Evolutionary conservation across 805 yeast genomes (phyloP), one percentile per base, ranked within the genome.

Genomic region (Lachancea thermotolerans): DNA sequence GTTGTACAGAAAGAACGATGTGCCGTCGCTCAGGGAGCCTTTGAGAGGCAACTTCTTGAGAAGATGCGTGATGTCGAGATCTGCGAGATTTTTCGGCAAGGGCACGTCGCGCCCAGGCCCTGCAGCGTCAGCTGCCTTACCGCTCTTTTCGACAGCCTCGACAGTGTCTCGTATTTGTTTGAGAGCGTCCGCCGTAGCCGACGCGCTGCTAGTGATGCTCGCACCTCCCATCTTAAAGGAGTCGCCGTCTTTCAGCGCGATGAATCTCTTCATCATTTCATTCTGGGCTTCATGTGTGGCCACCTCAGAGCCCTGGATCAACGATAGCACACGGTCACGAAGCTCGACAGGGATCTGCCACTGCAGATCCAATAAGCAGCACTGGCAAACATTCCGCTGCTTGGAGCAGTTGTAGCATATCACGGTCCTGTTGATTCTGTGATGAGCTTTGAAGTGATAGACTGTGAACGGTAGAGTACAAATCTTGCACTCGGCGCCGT

Each of bases 381-480:
- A 68, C 62, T 93, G 98, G 59, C 99, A 91, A 55, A 95, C 83
- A 65, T 86, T 83, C 48, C 82, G 74, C 37, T 82, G 78, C 35
- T 81, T 69, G 0, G 97, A 80, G 68, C 99, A 91, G 0, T 90
- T 79, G 31, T 68, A 59, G 65, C 99, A 91, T 15, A 91, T 77
- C 1, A 78, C 63, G 2, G 96, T 88, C 53, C 76, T 79, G 46
- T 74, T 72, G 49, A 78, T 66, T 39, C 68, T 65, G 68, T 71
- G 36, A 62, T 68, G 46, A 64, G 66, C 35, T 65, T 66, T 14
- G 76, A 74, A 46, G 74, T 83, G 74, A 59, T 77, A 91, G 1
- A 82, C 81, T 0, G 90, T 82, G 67, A 83, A 91, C 1, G 95
- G 89, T 40, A 95, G 66, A 0, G 95, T 82, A 59, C 98, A 91